Percentiles rank a stretch among this genome's conserved stretches.
phyloP scores from a whole-genome alignment of 1,139 yeast genomes.

The Suhomyces yuchorum region DNA sequence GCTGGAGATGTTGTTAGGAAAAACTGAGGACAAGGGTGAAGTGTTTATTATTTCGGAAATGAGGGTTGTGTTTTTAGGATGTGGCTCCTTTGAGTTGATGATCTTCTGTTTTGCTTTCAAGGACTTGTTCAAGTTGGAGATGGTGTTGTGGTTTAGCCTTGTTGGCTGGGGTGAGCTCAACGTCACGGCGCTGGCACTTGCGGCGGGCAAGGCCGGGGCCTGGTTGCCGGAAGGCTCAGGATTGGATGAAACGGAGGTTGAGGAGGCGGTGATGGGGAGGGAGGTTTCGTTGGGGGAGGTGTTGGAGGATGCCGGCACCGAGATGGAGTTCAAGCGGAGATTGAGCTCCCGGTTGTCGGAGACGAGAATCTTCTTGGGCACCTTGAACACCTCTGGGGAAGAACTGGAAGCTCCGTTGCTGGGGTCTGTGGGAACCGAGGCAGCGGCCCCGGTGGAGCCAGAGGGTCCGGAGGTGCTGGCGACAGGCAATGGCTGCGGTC shows the following conservation, averaged over 20 bases:
- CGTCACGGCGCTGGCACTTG: constrained; percentile 1
- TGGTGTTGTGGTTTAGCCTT: constrained; percentile 31
- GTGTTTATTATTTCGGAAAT: constrained; percentile 40
- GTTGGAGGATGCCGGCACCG: constrained; percentile 4
- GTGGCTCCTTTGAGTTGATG: constrained; percentile 40
- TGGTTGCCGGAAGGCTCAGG: not conserved
- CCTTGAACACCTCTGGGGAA: constrained; percentile 19
- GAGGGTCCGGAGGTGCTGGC: not conserved
- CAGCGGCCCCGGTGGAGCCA: too few relatives aligned
- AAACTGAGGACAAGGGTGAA: constrained; percentile 34
- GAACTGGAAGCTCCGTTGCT: constrained; percentile 1
- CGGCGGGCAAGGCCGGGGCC: not conserved
- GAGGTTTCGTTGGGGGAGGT: constrained; percentile 7
- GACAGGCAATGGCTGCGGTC: not conserved
- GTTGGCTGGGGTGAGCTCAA: constrained; percentile 10
- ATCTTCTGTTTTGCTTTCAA: constrained; percentile 46
- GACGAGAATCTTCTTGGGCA: constrained; percentile 21
- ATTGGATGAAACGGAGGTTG: not conserved
- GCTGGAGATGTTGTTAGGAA: constrained; percentile 25
- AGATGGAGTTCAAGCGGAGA: constrained; percentile 10
- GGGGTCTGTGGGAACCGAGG: not conserved
- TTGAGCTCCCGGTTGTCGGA: constrained; percentile 17
- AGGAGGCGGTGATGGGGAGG: not conserved
- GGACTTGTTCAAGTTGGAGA: constrained; percentile 42
- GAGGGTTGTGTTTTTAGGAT: constrained; percentile 36